Evolutionary conservation across 2,329 filamentous ascomycete species (phyloP).

Genomic region (Aspergillus costaricaensis): DNA sequence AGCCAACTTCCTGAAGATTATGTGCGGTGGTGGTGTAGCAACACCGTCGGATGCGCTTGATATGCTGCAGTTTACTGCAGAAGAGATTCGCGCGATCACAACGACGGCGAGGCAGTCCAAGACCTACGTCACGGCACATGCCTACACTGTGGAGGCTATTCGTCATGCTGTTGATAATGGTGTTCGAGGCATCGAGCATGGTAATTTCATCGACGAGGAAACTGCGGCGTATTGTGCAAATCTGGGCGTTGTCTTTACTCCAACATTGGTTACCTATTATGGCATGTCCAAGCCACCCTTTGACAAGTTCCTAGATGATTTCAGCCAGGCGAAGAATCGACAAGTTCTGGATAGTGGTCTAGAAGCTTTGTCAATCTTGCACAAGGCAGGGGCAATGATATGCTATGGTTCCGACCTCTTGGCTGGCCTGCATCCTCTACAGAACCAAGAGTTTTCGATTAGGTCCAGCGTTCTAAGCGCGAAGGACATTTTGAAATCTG

Average conservation of each 20-base stretch:
- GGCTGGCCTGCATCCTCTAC: conserved; percentile 47
- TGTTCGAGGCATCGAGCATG: conserved; percentile 57
- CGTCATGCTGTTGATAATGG: conserved; percentile 57
- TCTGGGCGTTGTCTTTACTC: conserved; percentile 52
- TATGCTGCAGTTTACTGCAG: conserved; percentile 56
- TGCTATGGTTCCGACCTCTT: conserved; percentile 59
- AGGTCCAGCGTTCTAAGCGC: conserved; percentile 44
- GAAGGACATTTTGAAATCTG: conserved; percentile 49
- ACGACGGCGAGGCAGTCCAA: conserved; percentile 51
- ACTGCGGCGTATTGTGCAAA: conserved; percentile 52
- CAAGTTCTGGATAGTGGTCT: conserved; percentile 51
- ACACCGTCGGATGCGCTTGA: conserved; percentile 56
- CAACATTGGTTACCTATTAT: conserved; percentile 55
- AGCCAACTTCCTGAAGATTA: conserved; percentile 63
- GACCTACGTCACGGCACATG: conserved; percentile 59
- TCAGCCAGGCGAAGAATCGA: conserved; percentile 48
- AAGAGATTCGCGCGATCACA: conserved; percentile 57
- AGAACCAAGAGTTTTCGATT: conserved; percentile 52
- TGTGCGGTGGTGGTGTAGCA: conserved; percentile 59
- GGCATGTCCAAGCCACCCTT: conserved; percentile 45
- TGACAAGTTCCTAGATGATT: conserved; percentile 5
- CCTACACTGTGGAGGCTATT: conserved; percentile 57
- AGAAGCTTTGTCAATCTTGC: conserved; percentile 48
- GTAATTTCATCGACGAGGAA: conserved; percentile 45
- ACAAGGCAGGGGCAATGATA: conserved; percentile 54